Evolutionary conservation across 805 yeast species (phyloP).

Genomic region (Helenozyma rhizophorensis): DNA sequence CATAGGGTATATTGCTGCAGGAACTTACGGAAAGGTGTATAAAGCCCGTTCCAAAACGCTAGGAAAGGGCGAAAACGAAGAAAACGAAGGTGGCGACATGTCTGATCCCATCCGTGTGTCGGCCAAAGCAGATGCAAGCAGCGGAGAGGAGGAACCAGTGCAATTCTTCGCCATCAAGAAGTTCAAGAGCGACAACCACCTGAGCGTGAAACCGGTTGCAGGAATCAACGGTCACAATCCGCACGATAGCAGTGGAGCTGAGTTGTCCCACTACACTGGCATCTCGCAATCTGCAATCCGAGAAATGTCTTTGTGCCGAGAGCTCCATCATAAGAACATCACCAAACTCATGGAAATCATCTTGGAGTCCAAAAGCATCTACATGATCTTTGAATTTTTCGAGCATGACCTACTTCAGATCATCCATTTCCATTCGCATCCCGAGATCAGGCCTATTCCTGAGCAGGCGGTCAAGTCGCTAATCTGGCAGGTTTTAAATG

Average conservation of each 20-base stretch:
- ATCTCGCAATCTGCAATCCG: conserved; percentile 94
- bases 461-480: conserved; percentile 76
- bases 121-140: conserved; percentile 1
- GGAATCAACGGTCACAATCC: conserved; percentile 22
- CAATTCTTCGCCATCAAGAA: conserved; percentile 82
- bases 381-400: conserved; percentile 93
- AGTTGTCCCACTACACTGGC: conserved; percentile 85
- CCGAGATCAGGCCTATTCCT: conserved; percentile 76
- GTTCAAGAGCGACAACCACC: conserved; percentile 76
- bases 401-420: conserved; percentile 94
- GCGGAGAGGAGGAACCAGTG: conserved; percentile 7
- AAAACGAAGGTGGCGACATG: conserved; percentile 8
- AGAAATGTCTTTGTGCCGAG: conserved; percentile 94
- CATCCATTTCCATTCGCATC: conserved; percentile 91
- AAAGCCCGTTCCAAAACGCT: conserved; percentile 59
- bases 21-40: conserved; percentile 94
- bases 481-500: conserved; percentile 88
- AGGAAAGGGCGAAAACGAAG: conserved; percentile 8
- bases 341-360: conserved; percentile 78
- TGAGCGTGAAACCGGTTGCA: conserved; percentile 22
- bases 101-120: conserved; percentile 1
- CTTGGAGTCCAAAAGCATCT: conserved; percentile 82
- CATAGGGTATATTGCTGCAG: conserved; percentile 95
- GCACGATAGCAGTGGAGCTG: conserved; percentile 66
- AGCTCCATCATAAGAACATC: conserved; percentile 73